Base-by-base conservation (phyloP, 2,329 filamentous ascomycete genomes). In the Pseudovirgaria hyperparasitica region DNA sequence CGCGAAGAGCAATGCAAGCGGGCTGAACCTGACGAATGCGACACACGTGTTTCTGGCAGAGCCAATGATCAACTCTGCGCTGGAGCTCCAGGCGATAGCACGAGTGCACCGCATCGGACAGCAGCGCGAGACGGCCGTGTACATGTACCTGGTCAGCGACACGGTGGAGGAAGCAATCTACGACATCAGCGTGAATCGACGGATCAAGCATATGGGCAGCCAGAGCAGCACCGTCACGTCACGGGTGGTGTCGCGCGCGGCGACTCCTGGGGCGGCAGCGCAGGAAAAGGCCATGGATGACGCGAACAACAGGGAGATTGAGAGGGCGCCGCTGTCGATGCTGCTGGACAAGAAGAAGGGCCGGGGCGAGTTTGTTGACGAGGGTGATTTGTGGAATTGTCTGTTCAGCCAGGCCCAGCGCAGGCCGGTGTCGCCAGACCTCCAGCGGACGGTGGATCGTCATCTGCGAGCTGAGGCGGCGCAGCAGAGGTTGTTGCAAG, bases 21-120 rank as follows among this genome's bases (percentile, higher is more conserved):
- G 90, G 0, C 63, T 98, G 16, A 96, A 92, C 35, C 68, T 98
- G 0, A 79, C 93, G 38, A 87, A 92, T 42, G 90, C 87, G 4
- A 93, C 75, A 25, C 85, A 96, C 46, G 85, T 96, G 2, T 92
- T 96, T 46, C 67, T 98, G 4, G 93, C 85, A 50, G 90, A 98
- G 48, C 90, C 90, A 3, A 62, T 96, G 4, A 73, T 96, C 40
- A 93, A 96, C 46, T 87, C 87, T 0, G 85, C 86, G 0, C 72
- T 98, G 10, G 90, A 96, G 53, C 65, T 96, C 7, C 90, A 98
- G 52, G 87, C 86, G 9, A 92, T 96, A 44, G 86, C 87, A 1
- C 78, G 90, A 30, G 86, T 98, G 2, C 85, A 98, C 48, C 74
- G 90, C 19, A 98, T 98, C 36, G 90, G 90, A 0, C 90, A 96